Base-by-base conservation (phyloP, 768 basidiomycete genomes). In the Pulveroboletus sp. region DNA sequence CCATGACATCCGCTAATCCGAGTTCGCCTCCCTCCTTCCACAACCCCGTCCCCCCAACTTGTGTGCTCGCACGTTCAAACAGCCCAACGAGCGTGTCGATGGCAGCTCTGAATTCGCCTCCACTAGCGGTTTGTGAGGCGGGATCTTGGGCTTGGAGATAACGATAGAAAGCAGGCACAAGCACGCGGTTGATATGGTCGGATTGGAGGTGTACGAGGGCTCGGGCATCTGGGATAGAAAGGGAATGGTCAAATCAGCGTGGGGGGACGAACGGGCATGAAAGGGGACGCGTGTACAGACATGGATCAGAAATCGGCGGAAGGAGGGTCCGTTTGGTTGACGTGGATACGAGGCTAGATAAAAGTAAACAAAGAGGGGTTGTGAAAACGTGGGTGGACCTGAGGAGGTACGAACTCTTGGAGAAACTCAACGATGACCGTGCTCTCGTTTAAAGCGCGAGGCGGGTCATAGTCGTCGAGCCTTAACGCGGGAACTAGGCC, bases 361-460 rank as follows among this genome's bases (percentile, higher is more conserved):
- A 18, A 3, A 21, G 33, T 14, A 7, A 4, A 21, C 21, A 21
- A 32, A 39, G 21, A 7, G 3, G 15, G 33, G 7, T 8, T 13
- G 24, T 26, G 7, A 11, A 15, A 11, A 15, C n/a, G 21, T 9
- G n/a, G 10, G 7, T 8, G 4, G 18, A 14, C 1, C 17, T 8
- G 28, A 15, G 13, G 14, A 17, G 21, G 15, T 4, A 70, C 77
- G 27, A 53, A 88, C 85, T 89, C 86, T 70, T 90, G 83, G 39
- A 93, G 71, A 59, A 77, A 93, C 39, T 89, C 86, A 50, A 90
- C 64, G 52, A 91, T 86, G 31, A 89, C 82, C 0, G 82, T 86
- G 60, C 86, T 89, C 64, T 92, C 90, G 63, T 90, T 86, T 11
- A 91, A 67, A 0, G 81, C 78, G 31, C 80, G 70, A 0, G 84